These are phyloP conservation scores for Aspergillus sparsus DNA, from an alignment of 495 filamentous ascomycete genomes.

Conservation along the genomic window DNA sequence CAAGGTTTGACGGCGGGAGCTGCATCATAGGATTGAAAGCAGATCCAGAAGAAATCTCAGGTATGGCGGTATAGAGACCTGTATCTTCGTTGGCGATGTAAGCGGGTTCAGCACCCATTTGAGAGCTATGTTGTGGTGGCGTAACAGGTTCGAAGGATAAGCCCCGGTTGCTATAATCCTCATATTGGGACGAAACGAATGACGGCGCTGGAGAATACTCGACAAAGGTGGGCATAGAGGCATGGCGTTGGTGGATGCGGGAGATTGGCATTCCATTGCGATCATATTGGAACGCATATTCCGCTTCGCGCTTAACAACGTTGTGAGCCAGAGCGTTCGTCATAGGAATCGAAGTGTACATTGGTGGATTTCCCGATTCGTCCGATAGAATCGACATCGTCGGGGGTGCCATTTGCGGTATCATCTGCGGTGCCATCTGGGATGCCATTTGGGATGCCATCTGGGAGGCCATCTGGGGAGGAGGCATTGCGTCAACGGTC, in stretches of 20 bases:
- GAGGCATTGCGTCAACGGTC: slow-evolving; percentile 85
- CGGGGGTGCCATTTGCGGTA: slow-evolving; percentile 68
- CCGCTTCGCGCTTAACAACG: slow-evolving; percentile 80
- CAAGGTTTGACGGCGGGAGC: slow-evolving; percentile 82
- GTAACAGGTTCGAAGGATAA: slow-evolving; percentile 96
- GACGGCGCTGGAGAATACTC: slow-evolving; percentile 98
- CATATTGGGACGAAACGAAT: slow-evolving; percentile 93
- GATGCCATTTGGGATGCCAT: slow-evolving; percentile 73
- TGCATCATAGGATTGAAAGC: slow-evolving; percentile 83
- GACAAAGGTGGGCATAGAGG: slow-evolving; percentile 95
- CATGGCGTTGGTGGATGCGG: slow-evolving; percentile 83
- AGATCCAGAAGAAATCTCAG: slow-evolving; percentile 63
- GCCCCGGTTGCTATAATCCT: slow-evolving; percentile 95
- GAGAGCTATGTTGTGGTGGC: slow-evolving; percentile 83
- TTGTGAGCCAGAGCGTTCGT: slow-evolving; percentile 62
- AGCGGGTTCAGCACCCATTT: slow-evolving; percentile 80
- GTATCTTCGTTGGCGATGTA: slow-evolving; percentile 98
- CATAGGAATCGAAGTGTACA: slow-evolving; percentile 67
- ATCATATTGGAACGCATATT: slow-evolving; percentile 81
- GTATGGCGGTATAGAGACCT: slow-evolving; percentile 90
- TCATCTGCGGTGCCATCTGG: slow-evolving; percentile 63
- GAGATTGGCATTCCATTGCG: slow-evolving; percentile 84
- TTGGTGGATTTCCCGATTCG: slow-evolving; percentile 73
- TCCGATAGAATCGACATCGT: slow-evolving; percentile 78
- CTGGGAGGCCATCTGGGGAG: slow-evolving; percentile 72